These are phyloP conservation scores for Cyclostephanos tholiformis DNA, from an alignment of 108 stramenopile species.

Conservation along the genomic window DNA sequence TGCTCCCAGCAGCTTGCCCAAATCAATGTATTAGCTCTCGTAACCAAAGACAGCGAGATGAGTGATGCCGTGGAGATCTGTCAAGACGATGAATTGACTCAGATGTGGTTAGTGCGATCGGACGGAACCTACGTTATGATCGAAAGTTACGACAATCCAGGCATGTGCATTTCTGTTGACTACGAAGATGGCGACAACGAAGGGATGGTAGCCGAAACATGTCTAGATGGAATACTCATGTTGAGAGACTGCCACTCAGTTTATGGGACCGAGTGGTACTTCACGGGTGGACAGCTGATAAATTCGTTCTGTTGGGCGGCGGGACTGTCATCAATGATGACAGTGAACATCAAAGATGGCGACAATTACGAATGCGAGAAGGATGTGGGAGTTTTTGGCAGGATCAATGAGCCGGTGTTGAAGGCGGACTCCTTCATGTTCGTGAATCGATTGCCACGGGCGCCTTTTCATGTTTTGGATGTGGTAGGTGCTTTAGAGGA, in stretches of 20 bases:
- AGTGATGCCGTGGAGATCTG: constrained; percentile 21
- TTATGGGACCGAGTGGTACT: no score
- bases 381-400: constrained; percentile 28
- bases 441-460: constrained; percentile 37
- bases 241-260: no score
- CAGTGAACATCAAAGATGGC: constrained; percentile 18
- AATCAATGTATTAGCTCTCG: constrained; percentile 35
- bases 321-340: constrained; percentile 35
- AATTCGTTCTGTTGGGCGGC: constrained; percentile 43
- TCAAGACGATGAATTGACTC: constrained; percentile 5
- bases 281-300: constrained; percentile 42
- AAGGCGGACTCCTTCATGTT: constrained; percentile 50
- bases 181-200: constrained; percentile 30
- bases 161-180: constrained; percentile 41
- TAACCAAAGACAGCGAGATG: constrained; percentile 21
- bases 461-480: constrained; percentile 18
- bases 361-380: constrained; percentile 10
- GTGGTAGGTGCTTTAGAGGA: background rate
- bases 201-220: constrained; percentile 25
- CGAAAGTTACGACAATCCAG: constrained; percentile 30
- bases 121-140: constrained; percentile 46
- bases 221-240: constrained; percentile 24
- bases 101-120: constrained; percentile 42
- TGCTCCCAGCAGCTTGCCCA: constrained; percentile 41
- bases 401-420: constrained; percentile 22